These are phyloP conservation scores for Amaranthus palmeri DNA, from an alignment of 148 eudicot species.

Conservation along the genomic window DNA sequence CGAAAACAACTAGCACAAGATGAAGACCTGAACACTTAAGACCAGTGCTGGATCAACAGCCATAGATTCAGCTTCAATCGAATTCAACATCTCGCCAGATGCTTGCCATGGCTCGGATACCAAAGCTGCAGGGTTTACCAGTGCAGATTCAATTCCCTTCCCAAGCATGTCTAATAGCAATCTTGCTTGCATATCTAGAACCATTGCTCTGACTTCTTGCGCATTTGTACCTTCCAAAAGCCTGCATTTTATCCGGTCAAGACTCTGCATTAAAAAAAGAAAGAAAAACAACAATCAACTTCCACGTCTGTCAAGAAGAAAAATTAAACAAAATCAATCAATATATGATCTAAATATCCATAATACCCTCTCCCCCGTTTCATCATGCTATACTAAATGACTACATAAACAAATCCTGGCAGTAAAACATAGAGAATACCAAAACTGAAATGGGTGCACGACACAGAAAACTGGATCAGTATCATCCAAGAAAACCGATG, in stretches of 20 bases:
- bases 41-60: constrained; percentile 85
- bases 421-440: not conserved
- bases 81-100: constrained; percentile 61
- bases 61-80: constrained; percentile 85
- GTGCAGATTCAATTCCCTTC: constrained; percentile 92
- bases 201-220: constrained; percentile 99
- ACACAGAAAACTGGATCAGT: not conserved
- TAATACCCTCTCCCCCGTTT: not conserved
- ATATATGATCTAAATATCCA: not conserved
- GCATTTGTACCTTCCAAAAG: constrained; percentile 93
- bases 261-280: constrained; percentile 46
- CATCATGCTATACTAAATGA: not conserved
- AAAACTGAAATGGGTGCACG: not conserved
- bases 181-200: constrained; percentile 99
- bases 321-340: not conserved
- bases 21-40: constrained; percentile 70
- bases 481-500: not conserved
- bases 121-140: constrained; percentile 81
- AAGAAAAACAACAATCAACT: constrained; percentile 1
- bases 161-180: constrained; percentile 95
- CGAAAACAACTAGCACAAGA: constrained; percentile 4
- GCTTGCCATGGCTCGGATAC: constrained; percentile 94
- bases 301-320: not conserved
- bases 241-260: constrained; percentile 96
- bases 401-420: not conserved